These are phyloP conservation scores for Albatrellus sp. DNA, from an alignment of 1,284 basidiomycete species.

Conservation along the genomic window DNA sequence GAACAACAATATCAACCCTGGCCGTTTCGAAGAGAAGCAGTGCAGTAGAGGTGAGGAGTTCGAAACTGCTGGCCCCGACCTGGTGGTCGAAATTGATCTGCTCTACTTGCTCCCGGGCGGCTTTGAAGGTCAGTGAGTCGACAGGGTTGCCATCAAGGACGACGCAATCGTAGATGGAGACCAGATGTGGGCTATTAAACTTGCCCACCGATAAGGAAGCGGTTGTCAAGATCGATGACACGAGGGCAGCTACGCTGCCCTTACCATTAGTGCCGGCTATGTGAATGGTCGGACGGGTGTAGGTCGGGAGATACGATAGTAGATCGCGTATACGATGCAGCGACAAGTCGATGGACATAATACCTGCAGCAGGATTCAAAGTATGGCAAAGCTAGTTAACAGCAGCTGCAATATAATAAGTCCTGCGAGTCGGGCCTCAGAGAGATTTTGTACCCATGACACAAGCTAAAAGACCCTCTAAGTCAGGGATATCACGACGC, in stretches of 20 bases:
- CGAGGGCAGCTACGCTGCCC: conserved; percentile 79
- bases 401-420: too few species aligned
- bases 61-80: conserved; percentile 64
- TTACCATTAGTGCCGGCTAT: conserved; percentile 97
- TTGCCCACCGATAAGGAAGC: conserved; percentile 60
- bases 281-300: conserved; percentile 79
- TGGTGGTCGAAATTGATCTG: conserved; percentile 30
- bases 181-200: conserved; percentile 90
- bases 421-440: too few species aligned
- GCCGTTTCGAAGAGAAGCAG: conserved; percentile 59
- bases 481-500: too few species aligned
- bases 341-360: conserved; percentile 70
- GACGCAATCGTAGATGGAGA: conserved; percentile 73
- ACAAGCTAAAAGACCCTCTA: too few species aligned
- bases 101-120: conserved; percentile 39
- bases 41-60: conserved; percentile 74
- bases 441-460: too few species aligned
- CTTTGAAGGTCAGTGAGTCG: conserved; percentile 34
- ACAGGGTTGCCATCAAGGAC: conserved; percentile 53
- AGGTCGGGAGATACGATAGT: conserved; percentile 46
- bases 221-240: conserved; percentile 63
- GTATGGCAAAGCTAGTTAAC: too few species aligned
- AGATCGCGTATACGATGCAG: conserved; percentile 60
- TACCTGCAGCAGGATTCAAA: too few species aligned
- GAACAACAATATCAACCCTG: conserved; percentile 67